Conservation (phyloP, 306 rosid genomes). For the Fragaria vesca region DNA sequence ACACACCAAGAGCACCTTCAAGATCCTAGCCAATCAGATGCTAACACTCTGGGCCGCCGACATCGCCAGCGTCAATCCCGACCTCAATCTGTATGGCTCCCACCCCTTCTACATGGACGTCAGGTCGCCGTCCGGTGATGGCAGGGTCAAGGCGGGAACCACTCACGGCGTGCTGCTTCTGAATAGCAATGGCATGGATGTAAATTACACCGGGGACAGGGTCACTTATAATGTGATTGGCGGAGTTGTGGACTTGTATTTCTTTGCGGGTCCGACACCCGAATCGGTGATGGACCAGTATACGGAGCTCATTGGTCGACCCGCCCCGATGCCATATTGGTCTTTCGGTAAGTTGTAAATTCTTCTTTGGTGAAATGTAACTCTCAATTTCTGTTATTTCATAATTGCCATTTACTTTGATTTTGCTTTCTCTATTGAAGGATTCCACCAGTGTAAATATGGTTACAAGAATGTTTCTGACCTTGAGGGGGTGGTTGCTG, state of each 20-base stretch:
- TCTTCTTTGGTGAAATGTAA: not conserved
- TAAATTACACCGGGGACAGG: slow-evolving; percentile 54
- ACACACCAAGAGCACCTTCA: slow-evolving; percentile 62
- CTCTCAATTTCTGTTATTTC: too few species aligned
- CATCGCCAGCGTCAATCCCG: slow-evolving; percentile 32
- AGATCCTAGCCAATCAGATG: slow-evolving; percentile 42
- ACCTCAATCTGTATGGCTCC: slow-evolving; percentile 73
- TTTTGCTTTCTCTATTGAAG: slow-evolving; percentile 29
- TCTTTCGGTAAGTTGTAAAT: slow-evolving; percentile 66
- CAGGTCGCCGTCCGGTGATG: slow-evolving; percentile 45
- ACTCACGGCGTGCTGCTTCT: slow-evolving; percentile 75
- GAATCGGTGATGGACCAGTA: slow-evolving; percentile 70
- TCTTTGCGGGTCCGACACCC: slow-evolving; percentile 72
- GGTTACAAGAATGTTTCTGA: slow-evolving; percentile 83
- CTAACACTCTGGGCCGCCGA: slow-evolving; percentile 68
- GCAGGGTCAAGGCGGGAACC: slow-evolving; percentile 42
- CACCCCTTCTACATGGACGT: slow-evolving; percentile 85
- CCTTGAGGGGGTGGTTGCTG: slow-evolving; percentile 58
- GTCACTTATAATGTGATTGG: slow-evolving; percentile 72
- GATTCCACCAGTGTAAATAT: slow-evolving; percentile 81
- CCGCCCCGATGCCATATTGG: slow-evolving; percentile 87
- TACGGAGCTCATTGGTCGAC: slow-evolving; percentile 74
- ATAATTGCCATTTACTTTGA: not conserved
- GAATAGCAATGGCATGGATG: slow-evolving; percentile 83
- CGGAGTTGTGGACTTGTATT: slow-evolving; percentile 64